These are phyloP conservation scores for Phaseolus coccineus DNA, from an alignment of 331 rosid genomes.

Conservation along the genomic window DNA sequence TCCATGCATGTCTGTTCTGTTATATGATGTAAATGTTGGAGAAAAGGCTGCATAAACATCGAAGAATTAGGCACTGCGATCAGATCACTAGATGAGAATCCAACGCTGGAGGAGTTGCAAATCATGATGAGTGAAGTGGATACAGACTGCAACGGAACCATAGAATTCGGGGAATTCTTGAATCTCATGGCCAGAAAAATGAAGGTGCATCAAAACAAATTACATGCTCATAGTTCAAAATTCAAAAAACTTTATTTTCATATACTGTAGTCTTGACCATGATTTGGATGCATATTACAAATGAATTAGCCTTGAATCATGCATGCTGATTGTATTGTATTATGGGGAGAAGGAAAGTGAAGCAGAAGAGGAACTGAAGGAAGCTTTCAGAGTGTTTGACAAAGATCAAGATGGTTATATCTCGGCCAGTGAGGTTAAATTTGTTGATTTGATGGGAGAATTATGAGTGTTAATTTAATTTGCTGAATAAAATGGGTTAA, in stretches of 20 bases:
- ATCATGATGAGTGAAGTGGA: constrained; percentile 70
- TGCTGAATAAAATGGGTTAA: not conserved
- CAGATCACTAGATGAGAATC: constrained; percentile 58
- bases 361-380: constrained; percentile 64
- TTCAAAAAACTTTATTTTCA: too few species aligned
- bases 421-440: constrained; percentile 65
- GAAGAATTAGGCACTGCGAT: constrained; percentile 66
- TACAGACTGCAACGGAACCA: constrained; percentile 65
- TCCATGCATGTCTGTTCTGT: not conserved
- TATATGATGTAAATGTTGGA: not conserved
- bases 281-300: too few species aligned
- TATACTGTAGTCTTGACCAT: too few species aligned
- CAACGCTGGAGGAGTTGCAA: constrained; percentile 62
- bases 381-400: constrained; percentile 71
- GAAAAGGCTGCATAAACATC: constrained; percentile 65
- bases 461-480: not conserved
- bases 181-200: constrained; percentile 67
- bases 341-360: constrained; percentile 53
- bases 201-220: constrained; percentile 50
- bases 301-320: too few species aligned
- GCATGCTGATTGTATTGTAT: too few species aligned
- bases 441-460: not conserved
- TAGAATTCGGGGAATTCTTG: constrained; percentile 76
- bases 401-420: constrained; percentile 75
- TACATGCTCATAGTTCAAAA: too few species aligned